Base-by-base conservation (phyloP, 768 basidiomycete genomes). In the Mycena belliarum region DNA sequence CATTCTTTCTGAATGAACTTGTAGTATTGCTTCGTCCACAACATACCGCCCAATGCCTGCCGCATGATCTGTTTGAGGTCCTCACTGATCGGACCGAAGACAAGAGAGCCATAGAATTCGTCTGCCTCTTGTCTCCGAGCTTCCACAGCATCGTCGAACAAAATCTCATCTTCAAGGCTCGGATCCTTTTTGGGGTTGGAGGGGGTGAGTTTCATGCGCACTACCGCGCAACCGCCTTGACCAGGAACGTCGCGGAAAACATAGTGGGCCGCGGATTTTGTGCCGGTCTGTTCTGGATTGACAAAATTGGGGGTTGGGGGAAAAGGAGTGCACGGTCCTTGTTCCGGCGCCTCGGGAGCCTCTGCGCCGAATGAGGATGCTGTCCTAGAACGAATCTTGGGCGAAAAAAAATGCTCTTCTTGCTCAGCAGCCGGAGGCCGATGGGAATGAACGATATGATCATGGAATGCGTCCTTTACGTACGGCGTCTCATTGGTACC, bases 1-100 rank as follows among this genome's bases (percentile, higher is more conserved):
- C 97, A 99, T 59, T 96, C 91, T 68, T 91, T 90, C 72, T 98
- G 95, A 58, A 98, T 86, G 73, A 98, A 98, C 70, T 91, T 82
- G 76, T 98, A 99, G 72, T 86, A 93, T 68, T 98, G 97, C 76
- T 98, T 99, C 44, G 92, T 94, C 96, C 97, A 98, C 50, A 99
- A 75, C 97, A 99, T 98, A 12, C 97, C 97, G 21, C 86, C 86
- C 47, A 99, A 75, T 21, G 95, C 97, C 74, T 98, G 97, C 60
- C 97, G 80, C 93, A 93, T 97, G 64, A 99, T 90, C 72, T 96
- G 95, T 70, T 86, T 88, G 65, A 98, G 75, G 74, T 99, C 97
- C 57, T 97, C 93, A 66, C 84, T 91, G 68, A 96, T 87, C 15
- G 91, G 86, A 4, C 93, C 93, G 63, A 87, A 81, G 38, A 87